phyloP scores from a whole-genome alignment of 352 stramenopile genomes.

The Pseudoperonospora humuli region DNA sequence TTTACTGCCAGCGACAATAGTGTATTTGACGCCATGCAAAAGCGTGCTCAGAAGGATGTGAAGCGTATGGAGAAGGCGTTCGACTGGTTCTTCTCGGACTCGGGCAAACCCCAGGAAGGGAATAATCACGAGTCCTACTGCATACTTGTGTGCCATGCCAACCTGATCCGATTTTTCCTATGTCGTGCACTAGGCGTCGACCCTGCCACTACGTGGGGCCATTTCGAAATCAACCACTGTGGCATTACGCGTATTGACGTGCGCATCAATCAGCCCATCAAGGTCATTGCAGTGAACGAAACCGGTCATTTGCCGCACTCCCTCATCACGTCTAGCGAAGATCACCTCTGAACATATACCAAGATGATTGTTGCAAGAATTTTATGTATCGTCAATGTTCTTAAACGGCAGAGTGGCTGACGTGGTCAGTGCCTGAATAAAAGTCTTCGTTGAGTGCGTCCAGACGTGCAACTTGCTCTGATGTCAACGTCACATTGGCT shows the following conservation, averaged over 20 bases:
- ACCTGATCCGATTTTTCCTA: slow-evolving; percentile 78
- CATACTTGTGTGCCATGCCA: slow-evolving; percentile 77
- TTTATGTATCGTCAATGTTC: slow-evolving; percentile 22
- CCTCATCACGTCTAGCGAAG: slow-evolving; percentile 78
- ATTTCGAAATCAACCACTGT: slow-evolving; percentile 85
- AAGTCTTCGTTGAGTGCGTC: slow-evolving; percentile 34
- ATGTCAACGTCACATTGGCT: slow-evolving; percentile 24
- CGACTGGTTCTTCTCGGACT: slow-evolving; percentile 31
- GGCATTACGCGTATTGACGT: slow-evolving; percentile 72
- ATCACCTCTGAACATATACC: slow-evolving; percentile 48
- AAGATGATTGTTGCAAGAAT: slow-evolving; percentile 3
- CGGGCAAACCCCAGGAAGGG: slow-evolving; percentile 20
- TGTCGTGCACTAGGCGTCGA: slow-evolving; percentile 62
- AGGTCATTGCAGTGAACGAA: slow-evolving; percentile 74
- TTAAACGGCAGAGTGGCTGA: slow-evolving; percentile 30
- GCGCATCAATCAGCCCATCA: slow-evolving; percentile 53
- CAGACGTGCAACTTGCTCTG: slow-evolving; percentile 24
- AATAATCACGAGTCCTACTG: slow-evolving; percentile 50
- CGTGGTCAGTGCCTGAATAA: slow-evolving; percentile 28
- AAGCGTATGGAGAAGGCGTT: slow-evolving; percentile 64
- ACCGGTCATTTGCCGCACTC: slow-evolving; percentile 68
- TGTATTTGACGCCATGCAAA: slow-evolving; percentile 13
- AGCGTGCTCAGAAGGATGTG: slow-evolving; percentile 37
- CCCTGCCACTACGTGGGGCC: slow-evolving; percentile 52
- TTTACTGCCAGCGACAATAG: slow-evolving; percentile 14